phyloP scores from a whole-genome alignment of 1,284 basidiomycete genomes.

The Sanghuangporus baumii region DNA sequence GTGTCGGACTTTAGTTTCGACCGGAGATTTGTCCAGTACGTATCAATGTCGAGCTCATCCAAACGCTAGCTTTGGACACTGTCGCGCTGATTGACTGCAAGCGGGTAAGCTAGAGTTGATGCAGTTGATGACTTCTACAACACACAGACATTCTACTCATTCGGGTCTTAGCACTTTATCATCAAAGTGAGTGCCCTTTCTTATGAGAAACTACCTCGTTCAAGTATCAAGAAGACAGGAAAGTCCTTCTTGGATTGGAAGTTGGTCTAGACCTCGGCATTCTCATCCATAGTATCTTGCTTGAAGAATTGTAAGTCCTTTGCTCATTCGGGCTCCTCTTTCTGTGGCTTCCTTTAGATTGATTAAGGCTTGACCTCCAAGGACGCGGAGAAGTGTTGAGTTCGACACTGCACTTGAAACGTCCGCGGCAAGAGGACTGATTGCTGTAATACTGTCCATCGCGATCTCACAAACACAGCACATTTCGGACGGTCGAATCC shows the following conservation, averaged over 20 bases:
- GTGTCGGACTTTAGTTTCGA: background rate
- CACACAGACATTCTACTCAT: slow-evolving; percentile 5
- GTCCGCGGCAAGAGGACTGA: too few species aligned
- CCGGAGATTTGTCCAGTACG: background rate
- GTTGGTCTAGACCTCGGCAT: background rate
- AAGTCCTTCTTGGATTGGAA: background rate
- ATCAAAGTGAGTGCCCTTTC: background rate
- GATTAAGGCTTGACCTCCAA: too few species aligned
- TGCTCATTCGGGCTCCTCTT: too few species aligned
- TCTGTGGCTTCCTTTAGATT: too few species aligned
- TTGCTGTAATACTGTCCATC: too few species aligned
- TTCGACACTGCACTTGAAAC: too few species aligned
- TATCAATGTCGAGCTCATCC: background rate
- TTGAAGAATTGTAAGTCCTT: background rate
- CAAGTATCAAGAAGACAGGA: background rate
- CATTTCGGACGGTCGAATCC: too few species aligned
- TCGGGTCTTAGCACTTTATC: slow-evolving; percentile 8
- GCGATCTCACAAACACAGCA: too few species aligned
- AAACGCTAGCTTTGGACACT: background rate
- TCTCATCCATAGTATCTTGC: background rate
- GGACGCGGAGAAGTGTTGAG: too few species aligned
- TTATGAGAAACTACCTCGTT: too few species aligned
- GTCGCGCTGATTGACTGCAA: background rate
- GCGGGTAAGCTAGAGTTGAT: background rate
- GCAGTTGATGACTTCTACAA: background rate